phyloP scores from a whole-genome alignment of 495 filamentous ascomycete genomes.

The Podospora tetraspora region DNA sequence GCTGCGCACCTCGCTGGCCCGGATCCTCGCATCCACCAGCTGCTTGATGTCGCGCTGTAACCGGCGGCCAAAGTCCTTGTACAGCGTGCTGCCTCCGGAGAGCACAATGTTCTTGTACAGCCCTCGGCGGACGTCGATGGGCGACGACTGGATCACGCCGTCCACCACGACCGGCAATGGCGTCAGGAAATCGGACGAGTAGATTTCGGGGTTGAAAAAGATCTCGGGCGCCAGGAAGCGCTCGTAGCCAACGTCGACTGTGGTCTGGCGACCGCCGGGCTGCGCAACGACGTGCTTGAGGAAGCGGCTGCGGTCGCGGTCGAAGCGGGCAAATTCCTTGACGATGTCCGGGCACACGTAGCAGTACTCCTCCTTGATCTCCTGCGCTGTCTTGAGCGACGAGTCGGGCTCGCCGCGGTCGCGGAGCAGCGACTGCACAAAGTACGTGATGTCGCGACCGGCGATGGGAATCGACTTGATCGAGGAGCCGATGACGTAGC shows the following conservation, averaged over 20 bases:
- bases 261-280: constrained; percentile 77
- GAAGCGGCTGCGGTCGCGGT: constrained; percentile 86
- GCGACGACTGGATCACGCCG: constrained; percentile 91
- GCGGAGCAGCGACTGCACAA: constrained; percentile 90
- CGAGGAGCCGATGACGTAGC: constrained; percentile 96
- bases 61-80: constrained; percentile 93
- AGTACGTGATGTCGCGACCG: constrained; percentile 95
- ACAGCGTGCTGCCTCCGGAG: constrained; percentile 91
- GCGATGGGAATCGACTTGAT: constrained; percentile 99
- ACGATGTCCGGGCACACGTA: constrained; percentile 98
- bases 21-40: constrained; percentile 65
- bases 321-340: constrained; percentile 91
- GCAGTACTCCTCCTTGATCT: constrained; percentile 96
- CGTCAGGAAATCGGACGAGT: constrained; percentile 95
- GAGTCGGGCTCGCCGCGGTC: constrained; percentile 96
- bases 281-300: constrained; percentile 79
- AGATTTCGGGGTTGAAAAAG: constrained; percentile 99
- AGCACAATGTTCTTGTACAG: constrained; percentile 99
- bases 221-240: constrained; percentile 97
- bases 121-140: constrained; percentile 93
- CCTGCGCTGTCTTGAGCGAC: constrained; percentile 92
- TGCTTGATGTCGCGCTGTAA: constrained; percentile 95
- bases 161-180: constrained; percentile 91
- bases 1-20: constrained; percentile 69
- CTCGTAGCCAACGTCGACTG: constrained; percentile 93